phyloP scores from a whole-genome alignment of 257 asterid genomes.

The Voacanga thouarsii region DNA sequence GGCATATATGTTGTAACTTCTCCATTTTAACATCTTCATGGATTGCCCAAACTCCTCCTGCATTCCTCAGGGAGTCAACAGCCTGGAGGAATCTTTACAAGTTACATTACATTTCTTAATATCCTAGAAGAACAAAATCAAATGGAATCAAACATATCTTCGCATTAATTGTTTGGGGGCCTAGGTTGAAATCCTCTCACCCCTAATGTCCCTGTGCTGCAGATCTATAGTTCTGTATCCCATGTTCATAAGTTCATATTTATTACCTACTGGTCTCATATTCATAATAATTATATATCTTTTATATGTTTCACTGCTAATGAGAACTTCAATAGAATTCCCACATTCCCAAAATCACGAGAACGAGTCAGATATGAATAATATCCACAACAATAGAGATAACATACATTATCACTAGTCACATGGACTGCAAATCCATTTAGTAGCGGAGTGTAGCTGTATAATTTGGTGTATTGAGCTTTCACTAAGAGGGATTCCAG shows the following conservation, averaged over 20 bases:
- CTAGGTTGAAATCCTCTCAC: not conserved
- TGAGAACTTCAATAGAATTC: not conserved
- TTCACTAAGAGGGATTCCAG: constrained; percentile 40
- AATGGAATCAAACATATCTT: not conserved
- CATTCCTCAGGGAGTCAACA: constrained; percentile 28
- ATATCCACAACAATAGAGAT: not conserved
- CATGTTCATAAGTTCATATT: not conserved
- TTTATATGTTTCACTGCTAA: not conserved
- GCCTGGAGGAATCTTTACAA: constrained; percentile 32
- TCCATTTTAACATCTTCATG: constrained; percentile 54
- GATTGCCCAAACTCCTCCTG: constrained; percentile 39
- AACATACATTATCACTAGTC: constrained; percentile 35
- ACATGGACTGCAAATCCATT: constrained; percentile 62
- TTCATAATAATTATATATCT: not conserved
- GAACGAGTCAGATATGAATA: not conserved
- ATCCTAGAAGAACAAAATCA: not conserved
- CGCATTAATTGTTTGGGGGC: not conserved
- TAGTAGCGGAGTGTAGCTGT: constrained; percentile 63
- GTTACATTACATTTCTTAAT: not conserved
- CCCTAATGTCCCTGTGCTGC: not conserved
- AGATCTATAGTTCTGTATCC: not conserved
- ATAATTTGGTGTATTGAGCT: constrained; percentile 45
- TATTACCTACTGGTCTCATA: not conserved
- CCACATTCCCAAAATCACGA: not conserved
- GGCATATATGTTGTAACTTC: constrained; percentile 71